These are phyloP conservation scores for Claviceps quebecensis DNA, from an alignment of 2,329 filamentous ascomycete genomes.

Conservation along the genomic window DNA sequence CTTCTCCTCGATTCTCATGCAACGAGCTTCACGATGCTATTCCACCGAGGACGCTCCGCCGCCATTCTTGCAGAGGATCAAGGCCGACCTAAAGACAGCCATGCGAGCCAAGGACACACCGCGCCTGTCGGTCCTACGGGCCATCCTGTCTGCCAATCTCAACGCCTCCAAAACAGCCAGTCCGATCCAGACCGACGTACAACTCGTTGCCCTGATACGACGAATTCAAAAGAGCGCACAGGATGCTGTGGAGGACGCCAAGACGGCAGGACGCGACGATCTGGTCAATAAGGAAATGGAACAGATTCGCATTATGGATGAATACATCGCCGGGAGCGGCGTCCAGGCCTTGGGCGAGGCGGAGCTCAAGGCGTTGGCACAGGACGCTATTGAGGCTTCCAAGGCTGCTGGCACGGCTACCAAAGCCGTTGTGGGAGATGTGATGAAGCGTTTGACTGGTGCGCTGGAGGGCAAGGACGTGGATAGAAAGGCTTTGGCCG, in stretches of 20 bases:
- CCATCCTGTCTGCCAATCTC: slow-evolving; percentile 53
- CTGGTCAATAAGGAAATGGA: slow-evolving; percentile 55
- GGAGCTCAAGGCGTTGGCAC: slow-evolving; percentile 42
- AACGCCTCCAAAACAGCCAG: slow-evolving; percentile 60
- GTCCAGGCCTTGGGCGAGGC: slow-evolving; percentile 44
- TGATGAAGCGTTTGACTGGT: slow-evolving; percentile 47
- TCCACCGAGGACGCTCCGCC: slow-evolving; percentile 26
- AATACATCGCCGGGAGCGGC: slow-evolving; percentile 46
- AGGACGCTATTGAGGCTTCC: slow-evolving; percentile 35
- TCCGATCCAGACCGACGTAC: slow-evolving; percentile 57
- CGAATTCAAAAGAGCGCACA: slow-evolving; percentile 44
- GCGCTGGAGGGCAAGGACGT: slow-evolving; percentile 49
- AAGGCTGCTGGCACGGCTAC: slow-evolving; percentile 28
- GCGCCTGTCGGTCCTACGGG: slow-evolving; percentile 54
- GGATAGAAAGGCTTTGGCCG: slow-evolving; percentile 46
- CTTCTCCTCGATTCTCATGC: slow-evolving; percentile 3
- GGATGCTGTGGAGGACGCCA: slow-evolving; percentile 50
- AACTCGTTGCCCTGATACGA: slow-evolving; percentile 53
- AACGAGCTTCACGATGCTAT: slow-evolving; percentile 15
- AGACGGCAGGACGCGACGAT: slow-evolving; percentile 48
- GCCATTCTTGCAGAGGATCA: slow-evolving; percentile 37
- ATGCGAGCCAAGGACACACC: slow-evolving; percentile 52
- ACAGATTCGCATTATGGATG: slow-evolving; percentile 50
- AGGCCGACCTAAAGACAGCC: slow-evolving; percentile 48
- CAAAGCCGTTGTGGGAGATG: slow-evolving; percentile 41